Conservation (phyloP, 1,284 basidiomycete genomes). For the Pseudozyma pruni region DNA sequence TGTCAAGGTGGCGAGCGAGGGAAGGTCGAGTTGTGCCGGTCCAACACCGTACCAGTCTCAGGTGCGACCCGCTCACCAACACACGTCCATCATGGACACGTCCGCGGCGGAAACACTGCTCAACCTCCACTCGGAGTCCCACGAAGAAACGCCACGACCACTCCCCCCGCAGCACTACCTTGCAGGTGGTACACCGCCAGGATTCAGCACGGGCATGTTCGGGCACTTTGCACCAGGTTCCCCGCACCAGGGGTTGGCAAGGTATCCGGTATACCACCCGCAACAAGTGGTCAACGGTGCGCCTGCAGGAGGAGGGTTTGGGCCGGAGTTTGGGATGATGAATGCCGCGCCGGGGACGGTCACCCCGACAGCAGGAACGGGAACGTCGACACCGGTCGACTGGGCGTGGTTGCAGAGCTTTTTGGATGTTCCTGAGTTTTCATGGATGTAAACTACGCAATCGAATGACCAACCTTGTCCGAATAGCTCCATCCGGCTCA, state of each 20-base stretch:
- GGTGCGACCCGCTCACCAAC: background rate
- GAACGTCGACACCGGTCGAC: slow-evolving; percentile 41
- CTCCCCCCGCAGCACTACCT: too few species aligned
- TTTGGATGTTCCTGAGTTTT: slow-evolving; percentile 47
- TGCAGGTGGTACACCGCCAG: too few species aligned
- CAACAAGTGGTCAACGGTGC: background rate
- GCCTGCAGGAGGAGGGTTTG: background rate
- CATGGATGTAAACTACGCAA: slow-evolving; percentile 28
- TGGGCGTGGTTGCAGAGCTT: slow-evolving; percentile 54
- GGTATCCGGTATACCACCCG: too few species aligned
- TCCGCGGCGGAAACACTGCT: slow-evolving; percentile 42
- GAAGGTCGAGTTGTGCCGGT: slow-evolving; percentile 15
- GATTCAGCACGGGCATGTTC: slow-evolving; percentile 45
- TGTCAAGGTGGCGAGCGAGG: slow-evolving; percentile 2
- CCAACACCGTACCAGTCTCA: slow-evolving; percentile 2
- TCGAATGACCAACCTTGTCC: too few species aligned
- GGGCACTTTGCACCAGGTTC: slow-evolving; percentile 28
- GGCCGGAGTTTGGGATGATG: slow-evolving; percentile 18
- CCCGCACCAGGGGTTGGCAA: too few species aligned
- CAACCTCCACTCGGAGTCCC: slow-evolving; percentile 35
- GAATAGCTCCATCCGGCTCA: too few species aligned
- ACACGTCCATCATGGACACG: slow-evolving; percentile 25
- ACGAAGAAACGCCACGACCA: background rate
- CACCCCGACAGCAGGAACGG: slow-evolving; percentile 28
- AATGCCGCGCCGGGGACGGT: slow-evolving; percentile 14